Evolutionary conservation across 2,329 filamentous ascomycete species (phyloP).

Genomic region (Epichloe elymi): DNA sequence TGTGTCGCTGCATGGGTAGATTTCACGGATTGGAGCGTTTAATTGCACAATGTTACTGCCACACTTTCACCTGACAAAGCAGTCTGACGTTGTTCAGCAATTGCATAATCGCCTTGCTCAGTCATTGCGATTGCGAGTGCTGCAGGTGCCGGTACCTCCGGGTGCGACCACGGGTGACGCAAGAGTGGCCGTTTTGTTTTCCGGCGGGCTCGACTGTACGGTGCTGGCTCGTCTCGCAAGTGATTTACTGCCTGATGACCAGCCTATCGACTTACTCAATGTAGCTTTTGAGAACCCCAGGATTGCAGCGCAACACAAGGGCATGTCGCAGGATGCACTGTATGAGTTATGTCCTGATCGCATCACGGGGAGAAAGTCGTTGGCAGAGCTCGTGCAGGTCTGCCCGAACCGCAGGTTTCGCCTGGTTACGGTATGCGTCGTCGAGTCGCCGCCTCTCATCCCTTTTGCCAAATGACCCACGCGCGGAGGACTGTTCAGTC

Average conservation of each 20-base stretch:
- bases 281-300: constrained; percentile 94
- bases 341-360: constrained; percentile 88
- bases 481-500: too few relatives aligned
- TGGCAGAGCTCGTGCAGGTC: constrained; percentile 54
- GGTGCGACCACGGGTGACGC: constrained; percentile 23
- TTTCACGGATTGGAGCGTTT: constrained; percentile 41
- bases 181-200: constrained; percentile 73
- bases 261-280: constrained; percentile 79
- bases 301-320: constrained; percentile 42
- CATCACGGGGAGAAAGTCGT: constrained; percentile 69
- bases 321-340: constrained; percentile 21
- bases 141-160: constrained; percentile 50
- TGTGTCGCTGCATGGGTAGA: constrained; percentile 19
- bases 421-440: constrained; percentile 53
- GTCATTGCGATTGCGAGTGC: constrained; percentile 51
- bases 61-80: constrained; percentile 7
- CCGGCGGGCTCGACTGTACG: constrained; percentile 87
- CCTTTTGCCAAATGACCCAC: too few relatives aligned
- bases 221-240: constrained; percentile 70
- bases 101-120: constrained; percentile 42
- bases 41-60: constrained; percentile 32
- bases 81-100: constrained; percentile 36
- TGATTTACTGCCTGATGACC: constrained; percentile 54
- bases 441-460: background rate
- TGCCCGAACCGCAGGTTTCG: constrained; percentile 66